Conservation (phyloP, 208 protist species). For the Trypanosomatidae sp. region DNA sequence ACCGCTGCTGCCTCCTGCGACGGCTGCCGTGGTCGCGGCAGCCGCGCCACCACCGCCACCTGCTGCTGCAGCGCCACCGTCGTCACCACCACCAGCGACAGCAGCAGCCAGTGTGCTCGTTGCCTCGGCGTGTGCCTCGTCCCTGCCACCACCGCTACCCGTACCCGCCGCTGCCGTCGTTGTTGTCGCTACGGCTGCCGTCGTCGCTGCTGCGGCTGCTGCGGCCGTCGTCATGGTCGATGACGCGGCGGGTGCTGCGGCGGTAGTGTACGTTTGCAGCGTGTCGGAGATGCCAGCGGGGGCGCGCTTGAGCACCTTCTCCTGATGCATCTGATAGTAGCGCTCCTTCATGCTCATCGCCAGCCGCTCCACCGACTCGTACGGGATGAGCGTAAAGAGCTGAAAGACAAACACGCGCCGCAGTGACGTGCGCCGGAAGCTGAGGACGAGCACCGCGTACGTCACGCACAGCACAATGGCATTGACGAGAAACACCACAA, state of each 20-base stretch:
- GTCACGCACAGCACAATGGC: conserved; percentile 12
- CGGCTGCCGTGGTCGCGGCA: too few species aligned
- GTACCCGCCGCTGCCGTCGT: neutral
- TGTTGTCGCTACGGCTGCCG: neutral
- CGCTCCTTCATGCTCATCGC: neutral
- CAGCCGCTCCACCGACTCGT: neutral
- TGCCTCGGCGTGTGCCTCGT: too few species aligned
- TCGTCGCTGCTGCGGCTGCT: neutral
- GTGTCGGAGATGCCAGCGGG: too few species aligned
- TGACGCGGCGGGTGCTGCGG: neutral
- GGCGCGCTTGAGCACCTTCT: neutral
- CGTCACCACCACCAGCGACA: too few species aligned
- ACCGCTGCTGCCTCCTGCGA: too few species aligned
- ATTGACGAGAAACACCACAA: conserved; percentile 9
- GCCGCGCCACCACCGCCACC: too few species aligned
- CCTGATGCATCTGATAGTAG: neutral
- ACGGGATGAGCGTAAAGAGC: neutral
- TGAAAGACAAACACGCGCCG: neutral
- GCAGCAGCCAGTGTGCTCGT: too few species aligned
- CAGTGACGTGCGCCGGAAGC: conserved; percentile 8
- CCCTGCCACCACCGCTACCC: too few species aligned
- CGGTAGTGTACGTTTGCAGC: neutral
- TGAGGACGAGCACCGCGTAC: conserved; percentile 13
- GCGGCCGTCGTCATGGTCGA: neutral
- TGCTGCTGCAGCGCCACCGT: too few species aligned